phyloP scores from a whole-genome alignment of 176 grass and related monocot genomes.

The Rhynchospora pubera region DNA sequence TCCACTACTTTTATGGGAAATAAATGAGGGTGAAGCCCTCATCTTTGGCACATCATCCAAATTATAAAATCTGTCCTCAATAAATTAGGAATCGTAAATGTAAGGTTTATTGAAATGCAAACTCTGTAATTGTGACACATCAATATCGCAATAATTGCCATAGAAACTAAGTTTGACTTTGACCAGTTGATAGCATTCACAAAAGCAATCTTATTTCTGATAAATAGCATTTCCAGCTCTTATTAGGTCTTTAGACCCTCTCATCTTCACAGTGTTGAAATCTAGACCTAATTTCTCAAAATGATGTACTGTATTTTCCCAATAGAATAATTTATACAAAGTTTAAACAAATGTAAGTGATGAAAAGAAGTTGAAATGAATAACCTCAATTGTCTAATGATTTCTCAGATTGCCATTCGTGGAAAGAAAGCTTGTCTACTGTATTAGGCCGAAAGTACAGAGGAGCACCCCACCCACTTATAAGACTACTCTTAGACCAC shows the following conservation, averaged over 20 bases:
- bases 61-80: not conserved
- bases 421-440: conserved; percentile 48
- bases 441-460: conserved; percentile 52
- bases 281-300: not conserved
- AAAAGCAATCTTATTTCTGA: not conserved
- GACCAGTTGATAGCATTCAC: not conserved
- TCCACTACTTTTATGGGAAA: not conserved
- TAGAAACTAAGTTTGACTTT: not conserved
- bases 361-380: not conserved
- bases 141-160: not conserved
- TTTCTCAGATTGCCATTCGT: conserved; percentile 52
- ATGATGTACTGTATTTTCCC: not conserved
- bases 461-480: conserved; percentile 52
- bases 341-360: not conserved
- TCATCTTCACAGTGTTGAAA: not conserved
- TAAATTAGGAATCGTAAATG: not conserved
- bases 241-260: not conserved
- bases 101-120: not conserved
- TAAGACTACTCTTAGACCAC: conserved; percentile 38
- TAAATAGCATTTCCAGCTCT: not conserved
- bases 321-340: not conserved
- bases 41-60: not conserved
- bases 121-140: not conserved
- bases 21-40: too few species aligned
- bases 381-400: not conserved